phyloP scores from a whole-genome alignment of 169 alveolate species.

The Plasmodium sp. region DNA sequence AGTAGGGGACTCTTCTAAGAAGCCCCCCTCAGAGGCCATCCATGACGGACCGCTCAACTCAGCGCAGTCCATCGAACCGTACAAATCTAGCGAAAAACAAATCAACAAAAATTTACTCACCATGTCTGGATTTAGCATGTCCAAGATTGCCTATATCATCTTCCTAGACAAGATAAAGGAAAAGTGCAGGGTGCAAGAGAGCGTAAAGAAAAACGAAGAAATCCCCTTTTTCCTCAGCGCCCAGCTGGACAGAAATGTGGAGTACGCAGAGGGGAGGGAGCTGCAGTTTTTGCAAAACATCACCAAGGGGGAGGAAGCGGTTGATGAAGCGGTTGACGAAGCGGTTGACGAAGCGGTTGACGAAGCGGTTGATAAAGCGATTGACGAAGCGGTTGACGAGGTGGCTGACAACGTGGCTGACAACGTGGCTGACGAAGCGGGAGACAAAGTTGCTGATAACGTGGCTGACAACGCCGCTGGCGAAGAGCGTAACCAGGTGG shows the following conservation, averaged over 20 bases:
- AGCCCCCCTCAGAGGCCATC: background rate
- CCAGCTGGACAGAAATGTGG: conserved; percentile 33
- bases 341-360: background rate
- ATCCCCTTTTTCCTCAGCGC: conserved; percentile 66
- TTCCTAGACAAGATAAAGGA: conserved; percentile 67
- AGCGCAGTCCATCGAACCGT: conserved; percentile 1
- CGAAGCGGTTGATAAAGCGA: background rate
- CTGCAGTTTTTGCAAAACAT: conserved; percentile 34
- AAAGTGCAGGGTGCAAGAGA: conserved; percentile 57
- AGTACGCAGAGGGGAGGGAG: conserved; percentile 37
- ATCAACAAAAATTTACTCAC: conserved; percentile 49
- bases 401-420: background rate
- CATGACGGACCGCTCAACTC: background rate
- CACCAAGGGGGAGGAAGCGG: background rate
- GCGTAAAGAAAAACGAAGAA: conserved; percentile 51
- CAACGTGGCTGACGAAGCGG: background rate
- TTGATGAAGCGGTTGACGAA: background rate
- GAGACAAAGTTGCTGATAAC: background rate
- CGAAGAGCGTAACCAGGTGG: background rate
- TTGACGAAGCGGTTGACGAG: background rate
- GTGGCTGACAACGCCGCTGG: too few relatives aligned
- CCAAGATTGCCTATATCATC: conserved; percentile 58
- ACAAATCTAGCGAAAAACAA: conserved; percentile 61
- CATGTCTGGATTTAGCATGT: conserved; percentile 58
- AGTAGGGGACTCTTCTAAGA: background rate